Evolutionary conservation across 768 basidiomycete species (phyloP).

Genomic region (Mycena amicta): DNA sequence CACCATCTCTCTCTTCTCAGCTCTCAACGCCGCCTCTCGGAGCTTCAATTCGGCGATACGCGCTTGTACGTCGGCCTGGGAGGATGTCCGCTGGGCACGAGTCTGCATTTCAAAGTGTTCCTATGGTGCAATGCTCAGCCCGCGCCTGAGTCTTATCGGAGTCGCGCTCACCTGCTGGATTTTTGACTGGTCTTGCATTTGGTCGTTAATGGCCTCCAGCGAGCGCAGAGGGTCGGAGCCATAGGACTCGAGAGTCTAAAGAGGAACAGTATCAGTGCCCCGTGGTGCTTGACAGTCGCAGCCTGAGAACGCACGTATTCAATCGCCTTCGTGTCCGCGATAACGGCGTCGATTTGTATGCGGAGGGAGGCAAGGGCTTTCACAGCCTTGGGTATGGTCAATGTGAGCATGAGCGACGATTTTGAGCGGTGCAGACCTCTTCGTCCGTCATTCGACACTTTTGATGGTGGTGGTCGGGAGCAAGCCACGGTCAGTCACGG

Average conservation of each 20-base stretch:
- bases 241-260: not conserved
- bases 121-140: too few species aligned
- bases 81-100: not conserved
- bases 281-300: not conserved
- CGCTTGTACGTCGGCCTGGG: not conserved
- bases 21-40: not conserved
- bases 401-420: too few species aligned
- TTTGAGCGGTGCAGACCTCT: too few species aligned
- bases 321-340: not conserved
- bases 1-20: not conserved
- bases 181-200: not conserved
- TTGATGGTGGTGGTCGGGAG: too few species aligned
- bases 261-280: not conserved
- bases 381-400: too few species aligned
- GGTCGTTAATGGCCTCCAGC: not conserved
- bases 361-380: not conserved
- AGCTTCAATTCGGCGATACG: not conserved
- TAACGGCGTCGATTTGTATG: not conserved
- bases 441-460: too few species aligned
- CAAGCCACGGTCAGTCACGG: too few species aligned
- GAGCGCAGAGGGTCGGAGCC: not conserved
- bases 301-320: not conserved
- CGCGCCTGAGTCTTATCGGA: too few species aligned
- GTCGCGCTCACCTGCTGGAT: not conserved
- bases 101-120: not conserved